phyloP scores from a whole-genome alignment of 805 yeast genomes.

The Ogataea minuta region DNA sequence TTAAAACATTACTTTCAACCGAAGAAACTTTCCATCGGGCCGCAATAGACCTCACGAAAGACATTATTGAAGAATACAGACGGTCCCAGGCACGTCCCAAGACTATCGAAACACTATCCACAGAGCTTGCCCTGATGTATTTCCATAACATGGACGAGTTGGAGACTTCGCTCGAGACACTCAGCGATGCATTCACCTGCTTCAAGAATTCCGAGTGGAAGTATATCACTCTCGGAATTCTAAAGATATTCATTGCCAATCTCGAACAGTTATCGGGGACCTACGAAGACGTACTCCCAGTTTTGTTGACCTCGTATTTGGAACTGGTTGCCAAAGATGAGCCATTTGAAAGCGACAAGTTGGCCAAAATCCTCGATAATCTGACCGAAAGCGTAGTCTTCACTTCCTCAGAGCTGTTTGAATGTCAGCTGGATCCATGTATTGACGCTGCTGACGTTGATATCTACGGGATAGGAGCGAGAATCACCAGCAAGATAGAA shows the following conservation, averaged over 20 bases:
- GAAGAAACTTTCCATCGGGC: conserved; percentile 37
- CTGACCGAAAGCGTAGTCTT: conserved; percentile 14
- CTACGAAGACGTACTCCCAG: conserved; percentile 20
- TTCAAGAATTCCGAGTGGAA: conserved; percentile 76
- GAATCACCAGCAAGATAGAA: conserved; percentile 30
- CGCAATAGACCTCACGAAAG: conserved; percentile 55
- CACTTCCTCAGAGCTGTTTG: conserved; percentile 36
- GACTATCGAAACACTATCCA: conserved; percentile 68
- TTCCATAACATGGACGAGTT: conserved; percentile 58
- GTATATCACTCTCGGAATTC: conserved; percentile 59
- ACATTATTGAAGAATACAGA: conserved; percentile 52
- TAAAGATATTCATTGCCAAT: conserved; percentile 68
- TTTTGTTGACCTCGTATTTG: conserved; percentile 41
- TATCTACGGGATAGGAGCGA: conserved; percentile 37
- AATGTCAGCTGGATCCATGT: conserved; percentile 36
- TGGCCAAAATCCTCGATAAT: conserved; percentile 14
- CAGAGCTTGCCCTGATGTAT: conserved; percentile 69
- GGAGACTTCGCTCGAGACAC: conserved; percentile 56
- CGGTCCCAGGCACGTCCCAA: conserved; percentile 52
- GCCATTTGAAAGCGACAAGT: conserved; percentile 25
- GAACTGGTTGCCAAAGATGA: conserved; percentile 29
- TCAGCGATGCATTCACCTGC: conserved; percentile 66
- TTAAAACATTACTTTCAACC: conserved; percentile 29
- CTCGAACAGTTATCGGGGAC: conserved; percentile 42
- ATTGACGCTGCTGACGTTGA: conserved; percentile 38